These are phyloP conservation scores for Amesomyces nigricolor DNA, from an alignment of 2,329 filamentous ascomycete genomes.

Conservation along the genomic window DNA sequence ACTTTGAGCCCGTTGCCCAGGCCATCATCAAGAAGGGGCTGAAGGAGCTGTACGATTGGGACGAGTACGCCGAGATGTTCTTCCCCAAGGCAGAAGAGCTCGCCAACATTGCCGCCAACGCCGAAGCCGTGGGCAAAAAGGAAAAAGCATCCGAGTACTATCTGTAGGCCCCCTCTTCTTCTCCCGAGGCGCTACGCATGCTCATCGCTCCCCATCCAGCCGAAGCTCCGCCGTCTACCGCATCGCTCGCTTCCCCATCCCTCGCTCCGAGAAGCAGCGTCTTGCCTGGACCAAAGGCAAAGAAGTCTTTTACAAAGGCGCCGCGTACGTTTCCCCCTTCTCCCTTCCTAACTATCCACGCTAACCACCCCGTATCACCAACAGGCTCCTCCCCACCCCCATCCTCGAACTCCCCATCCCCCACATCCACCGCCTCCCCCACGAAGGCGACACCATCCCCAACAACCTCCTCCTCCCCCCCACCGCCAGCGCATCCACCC, in stretches of 20 bases:
- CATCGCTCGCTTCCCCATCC: constrained; percentile 33
- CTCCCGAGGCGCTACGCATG: too few species aligned
- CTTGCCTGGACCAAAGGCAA: constrained; percentile 30
- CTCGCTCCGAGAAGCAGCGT: constrained; percentile 29
- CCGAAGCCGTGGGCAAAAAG: constrained; percentile 18
- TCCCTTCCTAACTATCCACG: background rate
- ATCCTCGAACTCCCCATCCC: constrained; percentile 30
- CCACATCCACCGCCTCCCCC: constrained; percentile 24
- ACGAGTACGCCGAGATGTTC: constrained; percentile 33
- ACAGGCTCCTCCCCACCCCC: constrained; percentile 26
- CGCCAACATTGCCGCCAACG: constrained; percentile 11
- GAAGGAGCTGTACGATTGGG: constrained; percentile 31
- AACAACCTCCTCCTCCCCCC: constrained; percentile 30
- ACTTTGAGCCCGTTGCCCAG: constrained; percentile 32
- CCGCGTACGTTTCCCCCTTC: constrained; percentile 16
- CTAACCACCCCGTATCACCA: background rate
- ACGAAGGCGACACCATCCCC: constrained; percentile 27
- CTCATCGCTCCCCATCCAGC: constrained; percentile 11
- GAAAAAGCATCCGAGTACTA: constrained; percentile 31
- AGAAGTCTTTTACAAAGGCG: constrained; percentile 28
- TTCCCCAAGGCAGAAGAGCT: constrained; percentile 31
- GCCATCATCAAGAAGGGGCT: constrained; percentile 25
- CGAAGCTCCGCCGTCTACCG: constrained; percentile 32
- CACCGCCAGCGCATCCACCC: constrained; percentile 4
- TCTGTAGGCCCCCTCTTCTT: constrained; percentile 24